Evolutionary conservation across 2,329 filamentous ascomycete species (phyloP).

Genomic region (Penicillium corylophilum): DNA sequence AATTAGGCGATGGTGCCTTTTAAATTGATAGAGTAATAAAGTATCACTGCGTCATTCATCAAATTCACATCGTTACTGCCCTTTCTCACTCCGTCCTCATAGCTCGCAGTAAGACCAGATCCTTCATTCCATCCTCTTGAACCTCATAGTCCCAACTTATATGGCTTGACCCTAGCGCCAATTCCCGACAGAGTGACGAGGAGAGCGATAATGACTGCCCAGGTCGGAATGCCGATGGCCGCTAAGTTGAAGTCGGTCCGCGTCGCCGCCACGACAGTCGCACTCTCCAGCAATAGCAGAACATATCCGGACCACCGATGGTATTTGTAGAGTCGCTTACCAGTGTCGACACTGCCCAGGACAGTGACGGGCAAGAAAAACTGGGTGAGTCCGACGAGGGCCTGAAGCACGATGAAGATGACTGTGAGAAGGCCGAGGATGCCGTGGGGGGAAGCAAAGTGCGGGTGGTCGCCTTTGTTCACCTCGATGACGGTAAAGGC

Average conservation of each 20-base stretch:
- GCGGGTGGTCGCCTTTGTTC: slow-evolving; percentile 73
- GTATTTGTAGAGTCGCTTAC: slow-evolving; percentile 86
- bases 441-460: slow-evolving; percentile 75
- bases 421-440: slow-evolving; percentile 78
- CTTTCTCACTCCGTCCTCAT: neutral
- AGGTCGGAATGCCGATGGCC: slow-evolving; percentile 70
- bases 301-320: slow-evolving; percentile 77
- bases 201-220: slow-evolving; percentile 68
- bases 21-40: too few species aligned
- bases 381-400: slow-evolving; percentile 76
- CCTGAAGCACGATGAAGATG: slow-evolving; percentile 68
- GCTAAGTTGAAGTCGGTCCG: slow-evolving; percentile 71
- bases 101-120: neutral
- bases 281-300: slow-evolving; percentile 67
- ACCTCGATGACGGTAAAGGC: slow-evolving; percentile 53
- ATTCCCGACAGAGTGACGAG: slow-evolving; percentile 70
- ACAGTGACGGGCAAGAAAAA: slow-evolving; percentile 67
- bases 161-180: slow-evolving; percentile 74
- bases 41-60: too few species aligned
- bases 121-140: neutral
- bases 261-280: slow-evolving; percentile 72
- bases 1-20: too few species aligned
- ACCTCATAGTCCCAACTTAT: slow-evolving; percentile 65
- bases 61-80: neutral
- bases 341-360: slow-evolving; percentile 76